phyloP scores from a whole-genome alignment of 495 filamentous ascomycete genomes.

The Hyphodiscus hymeniophilus region DNA sequence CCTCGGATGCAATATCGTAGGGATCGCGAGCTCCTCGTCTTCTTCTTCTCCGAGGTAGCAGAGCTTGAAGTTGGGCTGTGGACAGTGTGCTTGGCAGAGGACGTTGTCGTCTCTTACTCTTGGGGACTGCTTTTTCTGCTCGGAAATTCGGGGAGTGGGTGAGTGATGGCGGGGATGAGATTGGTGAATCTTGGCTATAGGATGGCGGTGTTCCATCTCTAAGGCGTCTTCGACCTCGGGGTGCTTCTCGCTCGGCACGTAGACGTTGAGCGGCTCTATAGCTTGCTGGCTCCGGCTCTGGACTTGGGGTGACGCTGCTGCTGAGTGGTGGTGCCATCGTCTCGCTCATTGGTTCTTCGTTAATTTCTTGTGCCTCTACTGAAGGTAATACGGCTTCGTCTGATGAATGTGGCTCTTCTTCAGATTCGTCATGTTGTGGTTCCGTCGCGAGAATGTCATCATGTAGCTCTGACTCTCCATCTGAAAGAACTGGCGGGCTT shows the following conservation, averaged over 20 bases:
- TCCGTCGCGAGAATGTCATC: conserved; percentile 12
- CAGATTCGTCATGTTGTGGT: conserved; percentile 7
- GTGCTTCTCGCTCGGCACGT: neutral
- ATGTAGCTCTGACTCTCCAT: neutral
- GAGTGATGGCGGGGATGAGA: conserved; percentile 25
- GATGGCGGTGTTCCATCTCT: conserved; percentile 16
- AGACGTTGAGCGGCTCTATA: neutral
- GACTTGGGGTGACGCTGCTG: conserved; percentile 33
- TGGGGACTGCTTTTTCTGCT: conserved; percentile 10
- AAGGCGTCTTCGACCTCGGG: conserved; percentile 6
- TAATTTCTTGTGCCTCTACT: conserved; percentile 11
- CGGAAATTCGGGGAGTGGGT: conserved; percentile 28
- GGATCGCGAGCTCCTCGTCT: conserved; percentile 28
- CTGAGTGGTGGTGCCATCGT: conserved; percentile 46
- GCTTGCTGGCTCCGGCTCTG: conserved; percentile 1
- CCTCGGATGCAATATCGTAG: conserved; percentile 30
- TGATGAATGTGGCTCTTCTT: conserved; percentile 1
- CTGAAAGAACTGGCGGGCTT: conserved; percentile 6
- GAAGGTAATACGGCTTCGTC: conserved; percentile 7
- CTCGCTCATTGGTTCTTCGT: conserved; percentile 35
- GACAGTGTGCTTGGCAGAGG: conserved; percentile 23
- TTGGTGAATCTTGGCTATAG: conserved; percentile 17
- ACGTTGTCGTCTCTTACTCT: conserved; percentile 12
- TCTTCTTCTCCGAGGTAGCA: conserved; percentile 35
- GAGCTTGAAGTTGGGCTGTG: conserved; percentile 38